phyloP scores from a whole-genome alignment of 1,139 yeast species.

The Candida tropicalis region DNA sequence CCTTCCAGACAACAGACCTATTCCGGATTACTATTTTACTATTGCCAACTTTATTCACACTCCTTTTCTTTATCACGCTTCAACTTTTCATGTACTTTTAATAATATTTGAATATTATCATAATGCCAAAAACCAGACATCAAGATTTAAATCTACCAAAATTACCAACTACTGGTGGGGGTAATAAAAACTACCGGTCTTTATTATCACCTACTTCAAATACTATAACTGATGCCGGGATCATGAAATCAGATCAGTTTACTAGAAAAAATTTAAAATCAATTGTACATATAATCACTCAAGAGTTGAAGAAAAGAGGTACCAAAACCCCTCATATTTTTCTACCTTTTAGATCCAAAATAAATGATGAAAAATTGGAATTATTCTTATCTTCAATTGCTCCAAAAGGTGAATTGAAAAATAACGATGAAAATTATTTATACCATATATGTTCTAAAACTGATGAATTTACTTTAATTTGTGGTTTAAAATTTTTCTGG shows the following conservation, averaged over 20 bases:
- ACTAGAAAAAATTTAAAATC: conserved; percentile 65
- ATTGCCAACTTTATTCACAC: conserved; percentile 1
- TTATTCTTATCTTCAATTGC: conserved; percentile 53
- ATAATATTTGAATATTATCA: no score
- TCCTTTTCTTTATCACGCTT: neutral
- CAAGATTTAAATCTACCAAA: conserved; percentile 30
- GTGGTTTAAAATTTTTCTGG: conserved; percentile 84
- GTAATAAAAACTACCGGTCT: no score
- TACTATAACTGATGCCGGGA: conserved; percentile 16
- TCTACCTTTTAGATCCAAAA: conserved; percentile 69
- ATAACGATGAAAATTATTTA: conserved; percentile 32
- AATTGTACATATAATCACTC: conserved; percentile 66
- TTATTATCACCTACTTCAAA: neutral
- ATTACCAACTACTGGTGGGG: conserved; percentile 12
- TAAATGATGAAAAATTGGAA: conserved; percentile 58
- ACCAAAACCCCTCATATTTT: conserved; percentile 64
- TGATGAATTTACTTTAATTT: conserved; percentile 69
- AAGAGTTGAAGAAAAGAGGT: conserved; percentile 59
- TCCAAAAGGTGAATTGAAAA: conserved; percentile 48
- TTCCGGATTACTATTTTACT: neutral
- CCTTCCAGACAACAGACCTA: no score
- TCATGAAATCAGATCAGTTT: conserved; percentile 40
- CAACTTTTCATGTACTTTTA: neutral
- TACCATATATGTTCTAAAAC: conserved; percentile 43
- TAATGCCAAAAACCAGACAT: conserved; percentile 16